Base-by-base conservation (phyloP, 176 grass and related monocot genomes). In the Juncus effusus region DNA sequence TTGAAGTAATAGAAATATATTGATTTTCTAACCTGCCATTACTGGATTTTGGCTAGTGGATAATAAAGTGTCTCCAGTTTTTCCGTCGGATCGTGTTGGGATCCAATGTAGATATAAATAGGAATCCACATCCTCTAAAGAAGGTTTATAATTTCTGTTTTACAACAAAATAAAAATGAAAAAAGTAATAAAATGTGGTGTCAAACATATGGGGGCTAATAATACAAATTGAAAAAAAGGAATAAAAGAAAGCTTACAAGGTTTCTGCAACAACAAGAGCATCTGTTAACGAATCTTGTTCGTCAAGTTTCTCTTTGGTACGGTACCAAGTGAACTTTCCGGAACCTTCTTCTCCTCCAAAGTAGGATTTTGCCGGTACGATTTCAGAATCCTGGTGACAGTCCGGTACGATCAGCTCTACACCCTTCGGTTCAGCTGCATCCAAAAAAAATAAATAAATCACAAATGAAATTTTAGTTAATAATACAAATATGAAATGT, bases 361-460 rank as follows among this genome's bases (percentile, higher is more conserved):
- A 99, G 51, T 99, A 99, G 60, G 63, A 75, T 84, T 89, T 99
- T 58, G 77, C 16, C 39, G 94, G 94, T 77, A 80, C 75, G 81
- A 99, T 65, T 89, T 93, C 88, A 36, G 59, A 74, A 67, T 99
- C 94, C 83, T 99, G 63, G 54, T 68, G 76, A 89, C 83, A 99
- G 28, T 74, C 73, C 7, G 88, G 85, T 68, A 92, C 52, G 76
- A 86, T 51, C 75, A 97, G 83, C 74, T 82, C 63, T 58, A 80
- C 57, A 65, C 85, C 85, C 62, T 79, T 93, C 64, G 88, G 94
- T 45, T 87, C 82, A 37, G 81, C 94, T 99, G 82, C 63, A 74
- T 62, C 56, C 80, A 60, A 80, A 65, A 67, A 49, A 54, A 54
- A 67, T 44, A 19, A 16, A 2, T 65, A 14, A 42, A 42, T 2